These are phyloP conservation scores for Gnomoniopsis smithogilvyi DNA, from an alignment of 2,329 filamentous ascomycete genomes.

Conservation along the genomic window DNA sequence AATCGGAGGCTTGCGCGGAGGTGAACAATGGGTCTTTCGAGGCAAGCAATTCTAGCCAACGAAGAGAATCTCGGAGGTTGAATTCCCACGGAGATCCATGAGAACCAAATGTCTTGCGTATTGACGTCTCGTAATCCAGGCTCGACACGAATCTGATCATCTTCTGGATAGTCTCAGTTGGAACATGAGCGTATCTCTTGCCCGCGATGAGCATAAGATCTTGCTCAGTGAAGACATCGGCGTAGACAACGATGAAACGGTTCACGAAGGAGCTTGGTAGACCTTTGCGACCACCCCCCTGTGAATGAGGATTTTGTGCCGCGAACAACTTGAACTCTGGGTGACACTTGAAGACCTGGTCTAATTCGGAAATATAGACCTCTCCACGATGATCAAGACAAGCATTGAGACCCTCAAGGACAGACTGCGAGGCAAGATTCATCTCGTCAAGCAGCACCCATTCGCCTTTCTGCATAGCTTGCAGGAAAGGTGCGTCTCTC, in stretches of 20 bases:
- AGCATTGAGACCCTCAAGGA: constrained; percentile 92
- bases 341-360: constrained; percentile 89
- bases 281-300: constrained; percentile 92
- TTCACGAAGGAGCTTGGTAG: constrained; percentile 96
- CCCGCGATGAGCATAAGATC: constrained; percentile 81
- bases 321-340: constrained; percentile 92
- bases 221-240: constrained; percentile 78
- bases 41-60: constrained; percentile 76
- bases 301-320: constrained; percentile 95
- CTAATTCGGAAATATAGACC: constrained; percentile 91
- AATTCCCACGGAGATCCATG: constrained; percentile 89
- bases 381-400: constrained; percentile 95
- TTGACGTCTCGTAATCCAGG: constrained; percentile 70
- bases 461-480: constrained; percentile 93
- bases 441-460: constrained; percentile 98
- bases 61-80: constrained; percentile 83
- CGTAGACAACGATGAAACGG: constrained; percentile 96
- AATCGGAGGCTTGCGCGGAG: constrained; percentile 63
- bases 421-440: constrained; percentile 96
- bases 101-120: constrained; percentile 54
- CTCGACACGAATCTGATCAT: constrained; percentile 78
- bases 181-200: constrained; percentile 68
- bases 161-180: constrained; percentile 55
- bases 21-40: constrained; percentile 58
- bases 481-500: constrained; percentile 92